Conservation (phyloP, 306 rosid genomes). For the Medicago ruthenica region DNA sequence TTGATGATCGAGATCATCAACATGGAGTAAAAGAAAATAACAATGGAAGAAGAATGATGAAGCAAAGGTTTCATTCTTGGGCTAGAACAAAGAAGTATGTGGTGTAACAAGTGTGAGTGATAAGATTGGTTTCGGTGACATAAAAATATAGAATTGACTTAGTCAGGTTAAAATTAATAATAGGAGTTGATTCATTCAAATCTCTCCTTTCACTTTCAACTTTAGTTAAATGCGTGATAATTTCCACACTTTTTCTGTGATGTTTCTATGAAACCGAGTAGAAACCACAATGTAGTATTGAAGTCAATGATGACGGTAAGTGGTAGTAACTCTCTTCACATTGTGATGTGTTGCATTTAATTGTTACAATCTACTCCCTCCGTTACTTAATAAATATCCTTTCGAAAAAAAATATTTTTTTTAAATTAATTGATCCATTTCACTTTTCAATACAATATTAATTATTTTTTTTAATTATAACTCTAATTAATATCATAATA, state of each 20-base stretch:
- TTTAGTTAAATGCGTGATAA: background rate
- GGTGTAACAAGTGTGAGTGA: background rate
- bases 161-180: background rate
- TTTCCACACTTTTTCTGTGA: background rate
- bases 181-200: background rate
- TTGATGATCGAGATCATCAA: constrained; percentile 32
- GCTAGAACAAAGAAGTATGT: background rate
- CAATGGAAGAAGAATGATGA: background rate
- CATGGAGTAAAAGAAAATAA: background rate
- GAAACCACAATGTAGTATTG: no score
- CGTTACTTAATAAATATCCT: no score
- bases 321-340: no score
- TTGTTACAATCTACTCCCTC: no score
- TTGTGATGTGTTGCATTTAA: no score
- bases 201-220: background rate
- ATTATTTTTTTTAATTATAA: no score
- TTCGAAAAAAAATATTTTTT: no score
- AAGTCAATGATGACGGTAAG: no score
- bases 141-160: background rate
- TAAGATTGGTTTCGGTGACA: background rate
- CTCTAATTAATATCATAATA: no score
- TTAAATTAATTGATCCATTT: no score
- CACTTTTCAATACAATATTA: no score
- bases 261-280: no score
- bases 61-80: constrained; percentile 24